These are phyloP conservation scores for Diversispora eburnea DNA, from an alignment of 192 early-diverging fungal genomes.

Conservation along the genomic window DNA sequence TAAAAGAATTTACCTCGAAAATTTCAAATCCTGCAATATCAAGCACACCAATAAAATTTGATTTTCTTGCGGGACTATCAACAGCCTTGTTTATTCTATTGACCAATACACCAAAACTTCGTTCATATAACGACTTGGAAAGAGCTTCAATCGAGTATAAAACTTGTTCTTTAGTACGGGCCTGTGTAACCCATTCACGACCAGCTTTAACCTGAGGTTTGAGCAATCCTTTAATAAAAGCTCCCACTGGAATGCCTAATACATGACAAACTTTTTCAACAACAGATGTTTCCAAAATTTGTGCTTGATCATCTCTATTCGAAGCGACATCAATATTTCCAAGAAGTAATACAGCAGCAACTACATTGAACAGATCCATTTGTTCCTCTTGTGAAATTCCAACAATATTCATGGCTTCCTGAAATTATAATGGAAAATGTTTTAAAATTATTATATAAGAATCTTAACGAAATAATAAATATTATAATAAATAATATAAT, in stretches of 20 bases:
- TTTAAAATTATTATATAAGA: not conserved
- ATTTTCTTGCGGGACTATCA: constrained; percentile 64
- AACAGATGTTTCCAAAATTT: constrained; percentile 68
- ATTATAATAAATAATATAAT: not conserved
- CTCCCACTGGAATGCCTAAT: constrained; percentile 80
- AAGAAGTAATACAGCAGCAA: constrained; percentile 87
- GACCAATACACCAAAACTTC: constrained; percentile 91
- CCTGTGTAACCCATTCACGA: constrained; percentile 92
- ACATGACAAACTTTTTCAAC: constrained; percentile 93
- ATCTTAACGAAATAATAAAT: not conserved
- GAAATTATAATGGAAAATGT: not conserved
- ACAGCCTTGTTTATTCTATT: constrained; percentile 81
- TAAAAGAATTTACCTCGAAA: constrained; percentile 68
- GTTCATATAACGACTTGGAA: constrained; percentile 88
- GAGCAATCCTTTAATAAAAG: constrained; percentile 83
- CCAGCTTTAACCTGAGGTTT: constrained; percentile 93
- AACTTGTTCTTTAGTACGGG: constrained; percentile 83
- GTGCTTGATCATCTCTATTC: constrained; percentile 84
- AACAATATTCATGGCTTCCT: constrained; percentile 82
- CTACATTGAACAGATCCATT: constrained; percentile 71
- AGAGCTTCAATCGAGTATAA: constrained; percentile 87
- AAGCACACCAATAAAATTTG: constrained; percentile 91
- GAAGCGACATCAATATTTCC: constrained; percentile 85
- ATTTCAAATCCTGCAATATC: constrained; percentile 99
- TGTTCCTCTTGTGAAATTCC: constrained; percentile 75